phyloP scores from a whole-genome alignment of 139 green algal genomes.

The Chlorella sp. region DNA sequence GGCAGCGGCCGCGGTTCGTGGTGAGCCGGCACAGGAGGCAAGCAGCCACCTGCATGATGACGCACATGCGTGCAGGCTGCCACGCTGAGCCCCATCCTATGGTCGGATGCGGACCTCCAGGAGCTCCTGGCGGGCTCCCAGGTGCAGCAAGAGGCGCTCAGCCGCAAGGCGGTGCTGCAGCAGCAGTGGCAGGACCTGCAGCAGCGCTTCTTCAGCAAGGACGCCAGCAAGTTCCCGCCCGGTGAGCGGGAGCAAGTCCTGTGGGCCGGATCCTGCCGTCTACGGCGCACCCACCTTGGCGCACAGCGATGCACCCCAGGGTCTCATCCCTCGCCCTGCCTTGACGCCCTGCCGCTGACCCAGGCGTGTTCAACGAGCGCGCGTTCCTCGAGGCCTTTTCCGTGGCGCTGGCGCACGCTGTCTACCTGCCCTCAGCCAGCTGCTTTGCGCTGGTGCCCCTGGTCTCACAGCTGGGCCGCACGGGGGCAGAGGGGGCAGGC shows the following conservation, averaged over 20 bases:
- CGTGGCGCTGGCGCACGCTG: slow-evolving; percentile 67
- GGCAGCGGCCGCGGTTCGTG: background rate
- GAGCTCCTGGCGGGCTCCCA: slow-evolving; percentile 54
- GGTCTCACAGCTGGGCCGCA: slow-evolving; percentile 36
- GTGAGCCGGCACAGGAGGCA: no score
- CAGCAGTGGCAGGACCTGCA: slow-evolving; percentile 55
- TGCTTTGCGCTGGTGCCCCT: slow-evolving; percentile 90
- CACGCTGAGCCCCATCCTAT: slow-evolving; percentile 51
- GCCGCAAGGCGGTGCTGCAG: slow-evolving; percentile 35
- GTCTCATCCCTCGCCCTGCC: background rate
- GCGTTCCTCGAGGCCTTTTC: slow-evolving; percentile 71
- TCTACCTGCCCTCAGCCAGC: slow-evolving; percentile 77
- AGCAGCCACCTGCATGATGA: background rate
- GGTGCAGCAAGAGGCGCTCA: slow-evolving; percentile 36
- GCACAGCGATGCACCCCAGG: background rate
- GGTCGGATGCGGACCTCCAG: slow-evolving; percentile 36
- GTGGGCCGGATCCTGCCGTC: background rate
- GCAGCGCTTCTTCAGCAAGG: slow-evolving; percentile 12
- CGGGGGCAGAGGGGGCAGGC: slow-evolving; percentile 44
- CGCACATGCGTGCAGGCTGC: slow-evolving; percentile 5
- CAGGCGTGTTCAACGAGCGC: slow-evolving; percentile 42
- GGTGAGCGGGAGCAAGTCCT: background rate
- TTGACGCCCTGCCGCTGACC: background rate
- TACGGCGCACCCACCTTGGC: background rate
- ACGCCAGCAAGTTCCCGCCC: no score